These are phyloP conservation scores for Pistacia vera DNA, from an alignment of 345 rosid genomes.

Conservation along the genomic window DNA sequence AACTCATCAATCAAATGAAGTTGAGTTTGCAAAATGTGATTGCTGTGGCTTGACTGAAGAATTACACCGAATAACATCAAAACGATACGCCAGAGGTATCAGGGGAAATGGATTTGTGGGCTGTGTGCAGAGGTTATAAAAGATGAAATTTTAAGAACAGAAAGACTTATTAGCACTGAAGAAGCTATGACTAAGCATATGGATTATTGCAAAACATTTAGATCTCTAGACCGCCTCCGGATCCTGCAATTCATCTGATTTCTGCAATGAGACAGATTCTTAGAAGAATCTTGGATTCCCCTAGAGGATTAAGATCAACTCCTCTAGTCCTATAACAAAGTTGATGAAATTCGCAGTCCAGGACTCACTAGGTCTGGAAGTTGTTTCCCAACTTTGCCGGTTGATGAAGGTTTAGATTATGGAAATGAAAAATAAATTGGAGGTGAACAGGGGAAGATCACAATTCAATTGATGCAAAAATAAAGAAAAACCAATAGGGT, in stretches of 20 bases:
- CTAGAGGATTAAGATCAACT: slow-evolving; percentile 60
- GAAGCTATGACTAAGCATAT: slow-evolving; percentile 87
- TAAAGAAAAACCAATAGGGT: neutral
- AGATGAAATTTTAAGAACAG: slow-evolving; percentile 68
- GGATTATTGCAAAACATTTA: slow-evolving; percentile 78
- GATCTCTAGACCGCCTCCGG: slow-evolving; percentile 69
- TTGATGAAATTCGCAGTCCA: slow-evolving; percentile 23
- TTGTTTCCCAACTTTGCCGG: slow-evolving; percentile 73
- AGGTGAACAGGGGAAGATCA: neutral
- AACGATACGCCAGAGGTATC: slow-evolving; percentile 57
- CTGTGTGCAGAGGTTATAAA: slow-evolving; percentile 91
- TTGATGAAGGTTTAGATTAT: slow-evolving; percentile 20
- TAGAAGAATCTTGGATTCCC: slow-evolving; percentile 70
- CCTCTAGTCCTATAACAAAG: slow-evolving; percentile 75
- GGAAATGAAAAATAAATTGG: slow-evolving; percentile 10
- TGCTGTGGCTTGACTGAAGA: slow-evolving; percentile 92
- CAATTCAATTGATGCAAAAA: slow-evolving; percentile 18
- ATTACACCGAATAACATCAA: slow-evolving; percentile 78
- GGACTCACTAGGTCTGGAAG: slow-evolving; percentile 71
- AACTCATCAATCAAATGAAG: slow-evolving; percentile 50
- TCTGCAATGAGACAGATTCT: slow-evolving; percentile 86
- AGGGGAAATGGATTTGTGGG: slow-evolving; percentile 94
- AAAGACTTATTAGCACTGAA: slow-evolving; percentile 72
- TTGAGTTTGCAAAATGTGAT: slow-evolving; percentile 70
- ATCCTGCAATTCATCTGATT: slow-evolving; percentile 73